Base-by-base conservation (phyloP, 2,329 filamentous ascomycete genomes). In the Claviceps quebecensis region DNA sequence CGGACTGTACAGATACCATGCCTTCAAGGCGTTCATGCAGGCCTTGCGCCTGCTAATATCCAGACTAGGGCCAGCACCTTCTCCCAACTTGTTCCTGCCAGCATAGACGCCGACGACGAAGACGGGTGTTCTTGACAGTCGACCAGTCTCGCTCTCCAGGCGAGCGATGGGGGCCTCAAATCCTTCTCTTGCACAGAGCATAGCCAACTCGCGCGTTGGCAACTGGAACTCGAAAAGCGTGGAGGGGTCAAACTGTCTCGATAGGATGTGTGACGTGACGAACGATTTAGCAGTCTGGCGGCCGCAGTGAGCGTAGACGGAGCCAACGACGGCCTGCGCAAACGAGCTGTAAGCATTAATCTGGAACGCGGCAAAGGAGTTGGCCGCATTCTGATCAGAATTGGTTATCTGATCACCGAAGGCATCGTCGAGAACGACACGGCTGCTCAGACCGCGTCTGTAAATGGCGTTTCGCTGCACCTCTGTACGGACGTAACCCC, bases 1-100 rank as follows among this genome's bases (percentile, higher is more conserved):
- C 29, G 93, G 91, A 65, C 83, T 90, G 72, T 98, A 98, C 50
- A 98, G 74, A 68, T 98, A 98, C 93, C 93, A 98, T 5, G 84
- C 77, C 75, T 95, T 95, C 63, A 98, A 74, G 17, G 89, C 83
- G 56, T 85, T 83, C 61, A 94, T 90, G 39, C 87, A 81, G 19
- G 93, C 93, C 65, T 87, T 79, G 56, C 79, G 76, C 56, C 87
- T 80, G 36, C 86, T 91, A 60, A 88, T 79, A 57, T 88, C 76
- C 52, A 97, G 72, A 67, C 79, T 90, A 47, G 84, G 72, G 23
- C 86, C 93, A 19, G 83, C 77, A n/a, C 83, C 93, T 71, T 98
- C 91, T 52, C 91, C 93, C 43, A 98, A 75, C 76, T 93, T 91
- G 65, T 98, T 90, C 54, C 76, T 74, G 49, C 91, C 93, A 58